Base-by-base conservation (phyloP, 108 stramenopile genomes). In the Cyclotella choctawhatcheeana region DNA sequence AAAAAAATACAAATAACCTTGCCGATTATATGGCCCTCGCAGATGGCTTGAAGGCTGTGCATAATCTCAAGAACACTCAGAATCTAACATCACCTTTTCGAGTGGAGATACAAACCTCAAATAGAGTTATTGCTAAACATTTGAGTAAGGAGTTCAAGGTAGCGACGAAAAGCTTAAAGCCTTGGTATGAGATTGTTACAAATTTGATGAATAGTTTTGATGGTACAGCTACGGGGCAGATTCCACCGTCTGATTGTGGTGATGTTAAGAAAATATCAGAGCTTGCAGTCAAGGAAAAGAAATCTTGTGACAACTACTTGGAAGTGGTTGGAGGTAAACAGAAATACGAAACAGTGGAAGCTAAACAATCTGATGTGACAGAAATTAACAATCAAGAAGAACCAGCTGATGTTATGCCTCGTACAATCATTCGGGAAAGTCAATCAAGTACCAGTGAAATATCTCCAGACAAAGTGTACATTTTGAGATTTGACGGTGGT, bases 401-500 rank as follows among this genome's bases (percentile, higher is more conserved):
- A 56, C 29, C 10, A 6, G 29, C 10, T 31, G 13, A 31, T 30
- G 51, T 22, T 3, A 31, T 18, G 20, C 12, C 55, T 31, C 55
- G 31, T 2, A 12, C 37, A 40, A 40, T 8, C 12, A 40, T 40
- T 8, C 27, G 8, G 13, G 10, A 31, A 29, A 30, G 13, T 30
- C 29, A 30, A n/a, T 56, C 55, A 14, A 56, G 10, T 12, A 56
- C 29, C 3, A 56, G 20, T n/a, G 40, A 65, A 73, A 62, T 69
- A 52, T 68, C 55, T 0, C 67, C 74, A 1, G 67, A 76, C 20
- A 60, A 69, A 68, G 34, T 50, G 2, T 79, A 79, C 44, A 67
- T 67, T 16, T 44, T 79, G 21, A 30, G 66, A 21, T 79, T 91
- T 56, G 94, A 93, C 62, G 94, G 94, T 32, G 94, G 94, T 20